Evolutionary conservation across 768 basidiomycete genomes (phyloP).

Genomic region (Trametes gibbosa): DNA sequence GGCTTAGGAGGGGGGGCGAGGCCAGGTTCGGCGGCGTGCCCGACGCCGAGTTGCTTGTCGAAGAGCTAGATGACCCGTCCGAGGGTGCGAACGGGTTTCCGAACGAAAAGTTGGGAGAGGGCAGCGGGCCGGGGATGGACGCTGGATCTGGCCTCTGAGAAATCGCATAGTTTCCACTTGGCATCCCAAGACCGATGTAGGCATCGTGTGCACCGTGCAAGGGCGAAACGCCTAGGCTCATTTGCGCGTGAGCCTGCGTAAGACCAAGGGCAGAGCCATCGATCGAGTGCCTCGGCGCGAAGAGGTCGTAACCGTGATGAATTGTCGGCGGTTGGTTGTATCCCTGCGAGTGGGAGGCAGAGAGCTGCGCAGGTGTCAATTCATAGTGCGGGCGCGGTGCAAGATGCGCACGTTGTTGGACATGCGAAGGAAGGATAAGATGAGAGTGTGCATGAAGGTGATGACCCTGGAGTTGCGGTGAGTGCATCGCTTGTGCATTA

Average conservation of each 20-base stretch:
- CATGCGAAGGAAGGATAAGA: slow-evolving; percentile 10
- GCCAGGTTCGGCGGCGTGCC: slow-evolving; percentile 17
- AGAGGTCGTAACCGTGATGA: slow-evolving; percentile 13
- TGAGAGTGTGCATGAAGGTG: slow-evolving; percentile 12
- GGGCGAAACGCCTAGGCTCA: slow-evolving; percentile 6
- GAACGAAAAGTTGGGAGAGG: slow-evolving; percentile 28
- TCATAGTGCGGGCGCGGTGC: slow-evolving; percentile 8
- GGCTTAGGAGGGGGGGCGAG: slow-evolving; percentile 18
- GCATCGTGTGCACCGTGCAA: not conserved
- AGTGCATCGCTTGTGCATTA: slow-evolving; percentile 2
- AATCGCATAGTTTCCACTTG: slow-evolving; percentile 7
- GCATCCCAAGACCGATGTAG: not conserved
- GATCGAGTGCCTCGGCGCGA: slow-evolving; percentile 13
- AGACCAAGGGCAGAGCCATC: slow-evolving; percentile 15
- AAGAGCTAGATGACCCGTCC: slow-evolving; percentile 6
- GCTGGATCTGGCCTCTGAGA: slow-evolving; percentile 20
- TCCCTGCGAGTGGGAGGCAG: slow-evolving; percentile 2
- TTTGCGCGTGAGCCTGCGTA: slow-evolving; percentile 15
- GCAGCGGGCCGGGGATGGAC: slow-evolving; percentile 28
- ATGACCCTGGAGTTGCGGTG: slow-evolving; percentile 2
- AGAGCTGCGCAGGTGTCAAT: slow-evolving; percentile 9
- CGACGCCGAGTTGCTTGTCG: slow-evolving; percentile 9
- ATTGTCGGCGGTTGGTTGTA: slow-evolving; percentile 1
- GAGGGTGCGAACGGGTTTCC: slow-evolving; percentile 23
- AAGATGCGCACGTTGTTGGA: slow-evolving; percentile 3